phyloP scores from a whole-genome alignment of 495 filamentous ascomycete genomes.

The Hypoxylon trugodes region DNA sequence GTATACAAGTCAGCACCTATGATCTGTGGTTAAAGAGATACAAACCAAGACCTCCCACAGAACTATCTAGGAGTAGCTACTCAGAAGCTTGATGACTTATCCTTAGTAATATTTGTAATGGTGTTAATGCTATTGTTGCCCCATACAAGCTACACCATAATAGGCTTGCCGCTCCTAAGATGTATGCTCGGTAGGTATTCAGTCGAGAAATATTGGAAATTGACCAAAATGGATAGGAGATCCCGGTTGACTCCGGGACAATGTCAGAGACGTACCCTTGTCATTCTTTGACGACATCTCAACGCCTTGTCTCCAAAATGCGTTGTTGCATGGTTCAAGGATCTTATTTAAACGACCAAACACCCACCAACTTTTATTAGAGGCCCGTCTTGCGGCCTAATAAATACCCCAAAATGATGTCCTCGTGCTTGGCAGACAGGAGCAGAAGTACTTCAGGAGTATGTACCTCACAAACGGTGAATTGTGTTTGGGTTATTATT shows the following conservation, averaged over 20 bases:
- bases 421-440: slow-evolving; percentile 2
- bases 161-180: background rate
- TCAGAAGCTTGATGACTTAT: background rate
- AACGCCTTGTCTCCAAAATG: slow-evolving; percentile 36
- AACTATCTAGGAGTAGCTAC: slow-evolving; percentile 10
- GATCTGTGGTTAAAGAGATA: too few species aligned
- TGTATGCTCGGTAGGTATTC: slow-evolving; percentile 18
- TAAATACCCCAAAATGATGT: slow-evolving; percentile 27
- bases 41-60: slow-evolving; percentile 3
- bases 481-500: slow-evolving; percentile 12
- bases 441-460: slow-evolving; percentile 11
- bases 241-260: slow-evolving; percentile 35
- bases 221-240: slow-evolving; percentile 23
- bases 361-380: slow-evolving; percentile 34
- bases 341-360: slow-evolving; percentile 43
- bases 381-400: slow-evolving; percentile 32
- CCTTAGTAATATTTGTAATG: too few species aligned
- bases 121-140: too few species aligned
- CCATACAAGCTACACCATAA: background rate
- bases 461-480: slow-evolving; percentile 16
- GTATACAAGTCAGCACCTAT: too few species aligned
- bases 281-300: slow-evolving; percentile 44
- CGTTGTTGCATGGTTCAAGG: slow-evolving; percentile 48
- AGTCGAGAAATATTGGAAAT: slow-evolving; percentile 30
- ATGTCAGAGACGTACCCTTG: slow-evolving; percentile 41